Evolutionary conservation across 805 yeast genomes (phyloP).

Genomic region (Kluyveromyces nonfermentans): DNA sequence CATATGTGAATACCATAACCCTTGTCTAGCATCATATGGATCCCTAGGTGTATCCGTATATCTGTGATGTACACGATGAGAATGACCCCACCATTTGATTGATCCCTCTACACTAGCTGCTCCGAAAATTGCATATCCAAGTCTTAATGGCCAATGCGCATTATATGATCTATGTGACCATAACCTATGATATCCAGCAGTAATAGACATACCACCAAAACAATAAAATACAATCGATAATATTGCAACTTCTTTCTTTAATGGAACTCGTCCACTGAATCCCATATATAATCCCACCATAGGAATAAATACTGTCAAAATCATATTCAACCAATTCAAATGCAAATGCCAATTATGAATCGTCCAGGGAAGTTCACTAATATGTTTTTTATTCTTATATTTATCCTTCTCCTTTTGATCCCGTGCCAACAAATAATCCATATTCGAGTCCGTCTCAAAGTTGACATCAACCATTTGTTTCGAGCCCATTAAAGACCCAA

Average conservation of each 20-base stretch:
- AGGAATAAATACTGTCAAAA: conserved; percentile 57
- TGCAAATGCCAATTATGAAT: conserved; percentile 60
- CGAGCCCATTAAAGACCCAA: conserved; percentile 76
- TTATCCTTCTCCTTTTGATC: conserved; percentile 35
- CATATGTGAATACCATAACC: conserved; percentile 76
- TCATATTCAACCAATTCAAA: conserved; percentile 68
- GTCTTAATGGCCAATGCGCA: conserved; percentile 49
- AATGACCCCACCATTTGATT: conserved; percentile 83
- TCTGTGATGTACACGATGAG: conserved; percentile 80
- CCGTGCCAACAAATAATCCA: conserved; percentile 37
- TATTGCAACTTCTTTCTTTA: conserved; percentile 38
- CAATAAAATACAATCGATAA: conserved; percentile 45
- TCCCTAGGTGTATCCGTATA: conserved; percentile 77
- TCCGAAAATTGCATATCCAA: conserved; percentile 68
- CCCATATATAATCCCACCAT: conserved; percentile 41
- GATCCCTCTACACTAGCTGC: conserved; percentile 81
- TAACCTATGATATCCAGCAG: conserved; percentile 77
- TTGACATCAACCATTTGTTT: conserved; percentile 60
- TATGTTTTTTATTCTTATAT: conserved; percentile 37
- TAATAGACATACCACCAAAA: conserved; percentile 63
- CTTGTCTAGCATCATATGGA: conserved; percentile 78
- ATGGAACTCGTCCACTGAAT: conserved; percentile 33
- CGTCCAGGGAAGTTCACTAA: conserved; percentile 76
- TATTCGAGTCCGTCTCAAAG: conserved; percentile 34
- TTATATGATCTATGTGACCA: conserved; percentile 70